Evolutionary conservation across 352 stramenopile genomes (phyloP).

Genomic region (Globisporangium splendens): DNA sequence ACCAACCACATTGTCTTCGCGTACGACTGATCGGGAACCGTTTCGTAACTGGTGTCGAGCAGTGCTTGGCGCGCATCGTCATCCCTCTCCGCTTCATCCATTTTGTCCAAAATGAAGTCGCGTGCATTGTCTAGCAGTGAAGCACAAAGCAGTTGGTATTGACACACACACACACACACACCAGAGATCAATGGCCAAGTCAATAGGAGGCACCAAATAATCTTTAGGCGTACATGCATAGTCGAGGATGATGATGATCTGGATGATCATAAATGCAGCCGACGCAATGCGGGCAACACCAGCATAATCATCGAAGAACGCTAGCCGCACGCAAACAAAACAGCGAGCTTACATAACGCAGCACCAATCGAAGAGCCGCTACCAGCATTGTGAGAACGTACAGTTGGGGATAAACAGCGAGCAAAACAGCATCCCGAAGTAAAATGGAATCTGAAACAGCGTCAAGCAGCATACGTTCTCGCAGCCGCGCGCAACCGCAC

Average conservation of each 20-base stretch:
- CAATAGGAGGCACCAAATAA: not conserved
- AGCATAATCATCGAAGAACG: constrained; percentile 65
- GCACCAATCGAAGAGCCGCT: too few relatives aligned
- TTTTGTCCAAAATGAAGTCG: constrained; percentile 67
- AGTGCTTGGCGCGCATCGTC: constrained; percentile 48
- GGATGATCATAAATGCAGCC: constrained; percentile 63
- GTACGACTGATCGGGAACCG: constrained; percentile 8
- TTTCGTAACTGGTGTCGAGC: constrained; percentile 30
- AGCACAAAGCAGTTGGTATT: not conserved
- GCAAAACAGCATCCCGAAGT: constrained; percentile 35
- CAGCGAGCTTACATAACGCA: not conserved
- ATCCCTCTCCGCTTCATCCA: constrained; percentile 56
- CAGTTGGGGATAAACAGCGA: constrained; percentile 73
- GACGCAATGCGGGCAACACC: constrained; percentile 58
- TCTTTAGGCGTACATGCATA: constrained; percentile 39
- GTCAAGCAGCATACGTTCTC: constrained; percentile 65
- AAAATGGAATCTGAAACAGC: constrained; percentile 64
- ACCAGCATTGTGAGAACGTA: constrained; percentile 12
- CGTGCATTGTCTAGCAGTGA: constrained; percentile 45
- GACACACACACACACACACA: too few relatives aligned
- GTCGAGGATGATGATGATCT: constrained; percentile 83
- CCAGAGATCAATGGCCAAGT: not conserved
- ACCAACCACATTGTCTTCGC: constrained; percentile 25
- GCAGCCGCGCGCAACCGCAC: constrained; percentile 35
- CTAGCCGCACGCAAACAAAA: constrained; percentile 14